A percentile compares a stretch with the other conserved stretches of the same genome.
phyloP scores from a whole-genome alignment of 73 alveolate genomes.

The Paraurostyla sp. region DNA sequence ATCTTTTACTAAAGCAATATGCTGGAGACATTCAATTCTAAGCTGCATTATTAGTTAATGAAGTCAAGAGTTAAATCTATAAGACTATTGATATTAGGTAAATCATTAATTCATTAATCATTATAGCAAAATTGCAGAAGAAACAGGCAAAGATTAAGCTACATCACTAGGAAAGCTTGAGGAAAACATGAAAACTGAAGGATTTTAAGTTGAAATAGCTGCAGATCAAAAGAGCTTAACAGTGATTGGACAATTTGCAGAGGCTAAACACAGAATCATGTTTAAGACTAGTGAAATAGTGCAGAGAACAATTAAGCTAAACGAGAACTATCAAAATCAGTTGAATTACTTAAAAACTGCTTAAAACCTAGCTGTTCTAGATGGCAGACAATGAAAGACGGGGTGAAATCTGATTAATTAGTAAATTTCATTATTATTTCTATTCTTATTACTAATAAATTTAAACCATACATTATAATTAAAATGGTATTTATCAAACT shows the following conservation, averaged over 20 bases:
- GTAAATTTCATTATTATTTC: too few relatives aligned
- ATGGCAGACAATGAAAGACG: background rate
- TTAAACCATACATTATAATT: background rate
- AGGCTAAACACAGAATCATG: background rate
- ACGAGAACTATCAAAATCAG: constrained; percentile 4
- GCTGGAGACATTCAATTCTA: background rate
- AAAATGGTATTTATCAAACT: constrained; percentile 2
- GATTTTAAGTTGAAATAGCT: background rate
- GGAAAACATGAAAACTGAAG: background rate
- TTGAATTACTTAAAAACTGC: background rate
- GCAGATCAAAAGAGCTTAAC: constrained; percentile 15
- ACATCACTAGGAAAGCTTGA: background rate
- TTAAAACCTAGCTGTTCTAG: background rate
- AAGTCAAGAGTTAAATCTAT: constrained; percentile 22
- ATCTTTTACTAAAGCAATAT: background rate
- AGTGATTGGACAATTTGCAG: background rate
- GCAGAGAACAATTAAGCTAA: constrained; percentile 2
- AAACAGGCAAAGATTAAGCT: background rate
- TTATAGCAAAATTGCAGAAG: too few relatives aligned
- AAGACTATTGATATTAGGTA: background rate
- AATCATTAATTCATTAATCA: too few relatives aligned
- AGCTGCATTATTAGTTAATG: background rate
- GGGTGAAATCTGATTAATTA: background rate
- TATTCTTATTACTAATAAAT: too few relatives aligned
- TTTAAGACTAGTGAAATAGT: background rate